Evolutionary conservation across 2,329 filamentous ascomycete genomes (phyloP).

Genomic region (Penicillium sp.): DNA sequence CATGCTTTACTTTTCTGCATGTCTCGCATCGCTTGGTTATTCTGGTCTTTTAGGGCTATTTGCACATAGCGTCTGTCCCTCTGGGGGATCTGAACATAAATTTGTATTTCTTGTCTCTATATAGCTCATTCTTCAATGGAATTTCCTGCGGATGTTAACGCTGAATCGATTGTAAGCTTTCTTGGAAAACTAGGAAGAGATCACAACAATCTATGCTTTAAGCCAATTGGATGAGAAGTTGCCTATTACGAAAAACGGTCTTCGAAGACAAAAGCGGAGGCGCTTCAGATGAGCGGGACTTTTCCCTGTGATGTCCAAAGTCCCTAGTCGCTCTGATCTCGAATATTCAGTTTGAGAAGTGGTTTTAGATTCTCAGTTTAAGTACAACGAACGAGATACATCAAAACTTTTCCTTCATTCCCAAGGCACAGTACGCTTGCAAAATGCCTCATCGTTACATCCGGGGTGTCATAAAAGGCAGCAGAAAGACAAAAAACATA

Average conservation of each 20-base stretch:
- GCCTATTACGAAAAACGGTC: no score
- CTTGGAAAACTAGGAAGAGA: background rate
- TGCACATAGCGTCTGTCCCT: slow-evolving; percentile 5
- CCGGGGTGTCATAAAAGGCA: slow-evolving; percentile 13
- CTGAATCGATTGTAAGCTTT: background rate
- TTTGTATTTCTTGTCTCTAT: background rate
- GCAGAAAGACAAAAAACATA: slow-evolving; percentile 11
- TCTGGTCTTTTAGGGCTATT: background rate
- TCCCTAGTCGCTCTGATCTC: background rate
- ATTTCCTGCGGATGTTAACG: background rate
- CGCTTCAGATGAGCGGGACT: no score
- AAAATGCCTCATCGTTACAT: slow-evolving; percentile 15
- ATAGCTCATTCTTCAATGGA: background rate
- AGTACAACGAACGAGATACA: background rate
- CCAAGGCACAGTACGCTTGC: slow-evolving; percentile 13
- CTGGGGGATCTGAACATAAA: slow-evolving; percentile 1
- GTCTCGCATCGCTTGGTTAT: background rate
- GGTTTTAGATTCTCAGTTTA: background rate
- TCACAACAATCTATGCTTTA: background rate
- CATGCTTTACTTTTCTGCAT: no score
- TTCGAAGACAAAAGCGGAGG: no score
- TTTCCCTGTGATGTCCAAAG: no score
- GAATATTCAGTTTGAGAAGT: background rate
- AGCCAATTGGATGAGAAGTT: no score
- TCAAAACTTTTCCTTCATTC: slow-evolving; percentile 16